These are phyloP conservation scores for Podospora bellae-mahoneyi DNA, from an alignment of 495 filamentous ascomycete species.

Conservation along the genomic window DNA sequence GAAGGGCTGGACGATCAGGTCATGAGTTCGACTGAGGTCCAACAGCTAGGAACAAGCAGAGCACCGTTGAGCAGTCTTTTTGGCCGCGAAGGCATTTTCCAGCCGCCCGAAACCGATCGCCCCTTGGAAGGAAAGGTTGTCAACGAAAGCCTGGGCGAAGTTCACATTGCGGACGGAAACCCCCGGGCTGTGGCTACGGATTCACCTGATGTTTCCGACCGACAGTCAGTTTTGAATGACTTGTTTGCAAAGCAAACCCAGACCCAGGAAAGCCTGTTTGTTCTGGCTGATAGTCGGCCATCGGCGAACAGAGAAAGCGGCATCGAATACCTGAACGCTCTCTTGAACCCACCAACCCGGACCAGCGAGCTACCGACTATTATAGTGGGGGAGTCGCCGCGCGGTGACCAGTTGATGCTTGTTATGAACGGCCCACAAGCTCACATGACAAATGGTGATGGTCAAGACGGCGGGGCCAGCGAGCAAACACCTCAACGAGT, in stretches of 20 bases:
- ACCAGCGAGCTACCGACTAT: constrained; percentile 39
- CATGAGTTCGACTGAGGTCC: constrained; percentile 64
- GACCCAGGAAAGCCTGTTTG: constrained; percentile 35
- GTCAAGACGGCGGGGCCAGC: neutral
- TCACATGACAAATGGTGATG: constrained; percentile 16
- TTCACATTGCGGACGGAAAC: constrained; percentile 54
- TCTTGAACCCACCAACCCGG: constrained; percentile 41
- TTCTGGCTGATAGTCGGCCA: constrained; percentile 16
- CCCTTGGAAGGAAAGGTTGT: constrained; percentile 61
- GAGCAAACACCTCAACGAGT: constrained; percentile 7
- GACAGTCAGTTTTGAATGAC: constrained; percentile 41
- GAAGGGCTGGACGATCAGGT: constrained; percentile 77
- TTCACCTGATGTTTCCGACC: constrained; percentile 38
- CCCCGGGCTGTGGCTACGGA: constrained; percentile 40
- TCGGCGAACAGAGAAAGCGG: constrained; percentile 14
- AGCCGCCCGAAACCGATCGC: constrained; percentile 54
- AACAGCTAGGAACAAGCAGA: constrained; percentile 68
- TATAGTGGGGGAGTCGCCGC: constrained; percentile 33
- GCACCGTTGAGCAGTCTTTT: constrained; percentile 77
- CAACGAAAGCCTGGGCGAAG: constrained; percentile 54
- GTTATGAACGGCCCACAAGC: constrained; percentile 23
- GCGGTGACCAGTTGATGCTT: constrained; percentile 31
- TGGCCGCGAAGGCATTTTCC: constrained; percentile 58
- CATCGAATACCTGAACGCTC: constrained; percentile 38
- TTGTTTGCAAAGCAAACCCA: constrained; percentile 35